These are phyloP conservation scores for Neurospora sp. DNA, from an alignment of 495 filamentous ascomycete species.

Conservation along the genomic window DNA sequence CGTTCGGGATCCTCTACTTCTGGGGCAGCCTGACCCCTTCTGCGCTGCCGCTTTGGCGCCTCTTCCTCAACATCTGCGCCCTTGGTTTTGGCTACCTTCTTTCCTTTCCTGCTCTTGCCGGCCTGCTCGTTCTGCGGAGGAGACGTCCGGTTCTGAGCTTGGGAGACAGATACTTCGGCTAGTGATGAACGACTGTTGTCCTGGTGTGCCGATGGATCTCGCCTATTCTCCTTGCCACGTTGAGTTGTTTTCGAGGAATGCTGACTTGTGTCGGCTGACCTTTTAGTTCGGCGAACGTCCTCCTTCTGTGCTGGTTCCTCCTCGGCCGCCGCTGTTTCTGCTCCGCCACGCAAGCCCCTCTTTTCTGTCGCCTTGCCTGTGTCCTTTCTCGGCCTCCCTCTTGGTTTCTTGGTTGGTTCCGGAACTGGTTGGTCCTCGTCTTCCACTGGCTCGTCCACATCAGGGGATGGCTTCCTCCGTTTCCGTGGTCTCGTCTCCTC, in stretches of 20 bases:
- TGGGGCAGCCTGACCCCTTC: not conserved
- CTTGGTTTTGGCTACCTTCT: not conserved
- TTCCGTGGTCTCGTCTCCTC: constrained; percentile 11
- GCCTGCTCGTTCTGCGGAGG: not conserved
- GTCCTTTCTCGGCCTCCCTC: not conserved
- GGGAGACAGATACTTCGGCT: constrained; percentile 14
- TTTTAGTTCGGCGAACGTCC: constrained; percentile 2
- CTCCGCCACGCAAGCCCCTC: not conserved
- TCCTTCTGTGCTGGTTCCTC: not conserved
- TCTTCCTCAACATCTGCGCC: not conserved
- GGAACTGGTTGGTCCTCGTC: not conserved
- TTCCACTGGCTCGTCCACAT: not conserved
- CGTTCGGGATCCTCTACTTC: not conserved
- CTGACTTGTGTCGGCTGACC: not conserved
- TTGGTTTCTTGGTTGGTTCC: not conserved
- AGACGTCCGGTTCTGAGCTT: constrained; percentile 12
- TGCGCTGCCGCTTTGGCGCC: not conserved
- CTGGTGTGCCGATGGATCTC: not conserved
- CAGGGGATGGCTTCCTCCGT: not conserved
- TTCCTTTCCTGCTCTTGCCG: constrained; percentile 5
- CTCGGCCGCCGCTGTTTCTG: not conserved
- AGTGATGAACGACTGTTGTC: constrained; percentile 14
- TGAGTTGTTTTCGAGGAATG: not conserved
- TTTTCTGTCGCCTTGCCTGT: not conserved
- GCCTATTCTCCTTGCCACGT: not conserved